These are phyloP conservation scores for Colletotrichum caudatum DNA, from an alignment of 2,329 filamentous ascomycete species.

Conservation along the genomic window DNA sequence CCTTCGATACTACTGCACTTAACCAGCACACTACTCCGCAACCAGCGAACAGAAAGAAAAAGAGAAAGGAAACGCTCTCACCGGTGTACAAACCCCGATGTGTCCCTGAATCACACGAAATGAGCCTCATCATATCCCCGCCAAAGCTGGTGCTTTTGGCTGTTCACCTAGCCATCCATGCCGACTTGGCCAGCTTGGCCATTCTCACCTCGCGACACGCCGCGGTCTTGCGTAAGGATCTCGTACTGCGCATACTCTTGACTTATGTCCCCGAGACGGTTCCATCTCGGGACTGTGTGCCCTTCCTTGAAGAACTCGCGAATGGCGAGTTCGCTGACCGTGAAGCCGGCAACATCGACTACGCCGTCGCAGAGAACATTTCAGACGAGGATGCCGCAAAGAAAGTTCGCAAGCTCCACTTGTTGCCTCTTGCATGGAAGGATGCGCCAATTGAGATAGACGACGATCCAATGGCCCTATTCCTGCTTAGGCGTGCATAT, in stretches of 20 bases:
- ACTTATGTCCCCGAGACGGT: conserved; percentile 81
- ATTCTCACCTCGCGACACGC: conserved; percentile 68
- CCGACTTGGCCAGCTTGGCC: conserved; percentile 73
- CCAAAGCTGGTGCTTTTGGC: conserved; percentile 80
- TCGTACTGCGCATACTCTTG: conserved; percentile 79
- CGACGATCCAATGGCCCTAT: conserved; percentile 69
- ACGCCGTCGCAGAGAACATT: conserved; percentile 66
- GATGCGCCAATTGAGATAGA: conserved; percentile 61
- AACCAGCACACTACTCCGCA: not conserved
- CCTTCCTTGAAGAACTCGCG: conserved; percentile 70
- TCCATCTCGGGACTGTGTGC: conserved; percentile 71
- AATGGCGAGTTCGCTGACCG: conserved; percentile 58
- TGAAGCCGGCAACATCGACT: conserved; percentile 63
- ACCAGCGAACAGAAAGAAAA: not conserved
- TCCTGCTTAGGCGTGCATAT: conserved; percentile 76
- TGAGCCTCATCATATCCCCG: conserved; percentile 65
- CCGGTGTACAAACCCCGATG: conserved; percentile 24
- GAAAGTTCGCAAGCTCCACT: conserved; percentile 71
- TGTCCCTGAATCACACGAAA: conserved; percentile 46
- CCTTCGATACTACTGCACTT: conserved; percentile 2
- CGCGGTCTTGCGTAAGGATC: conserved; percentile 70
- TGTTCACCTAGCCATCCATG: conserved; percentile 74
- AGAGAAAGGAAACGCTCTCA: not conserved
- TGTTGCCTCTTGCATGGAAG: conserved; percentile 68
- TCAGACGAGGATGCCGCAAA: conserved; percentile 74